A percentile compares a stretch with the other conserved stretches of the same genome.
These are phyloP conservation scores for Rhizopus sp. DNA, from an alignment of 371 early-diverging fungal genomes.

Conservation along the genomic window DNA sequence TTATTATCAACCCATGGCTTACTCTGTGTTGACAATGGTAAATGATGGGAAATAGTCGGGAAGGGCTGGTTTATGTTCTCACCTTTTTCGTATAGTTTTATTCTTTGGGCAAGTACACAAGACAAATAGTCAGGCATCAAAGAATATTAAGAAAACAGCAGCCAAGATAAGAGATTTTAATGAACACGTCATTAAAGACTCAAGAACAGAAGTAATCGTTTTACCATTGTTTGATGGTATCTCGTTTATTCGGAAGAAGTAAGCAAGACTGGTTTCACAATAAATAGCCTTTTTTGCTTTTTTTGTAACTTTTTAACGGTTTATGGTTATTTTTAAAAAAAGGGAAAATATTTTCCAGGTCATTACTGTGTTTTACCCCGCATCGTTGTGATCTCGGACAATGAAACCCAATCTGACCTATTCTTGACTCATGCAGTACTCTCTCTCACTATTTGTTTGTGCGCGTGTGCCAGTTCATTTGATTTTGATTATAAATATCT, in stretches of 20 bases:
- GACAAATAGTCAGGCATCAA: constrained; percentile 12
- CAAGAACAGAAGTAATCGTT: constrained; percentile 59
- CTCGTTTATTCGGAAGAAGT: constrained; percentile 51
- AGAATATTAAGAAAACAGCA: constrained; percentile 42
- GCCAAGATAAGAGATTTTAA: constrained; percentile 62
- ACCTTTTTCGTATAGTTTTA: constrained; percentile 24
- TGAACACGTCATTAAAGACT: constrained; percentile 61
- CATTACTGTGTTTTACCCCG: too few relatives aligned
- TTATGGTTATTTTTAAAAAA: too few relatives aligned
- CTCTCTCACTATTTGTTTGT: too few relatives aligned
- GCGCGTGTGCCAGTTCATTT: too few relatives aligned
- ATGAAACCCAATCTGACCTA: too few relatives aligned
- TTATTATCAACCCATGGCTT: constrained; percentile 53
- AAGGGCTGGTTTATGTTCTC: background rate
- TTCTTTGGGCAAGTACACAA: constrained; percentile 44
- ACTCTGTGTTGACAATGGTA: constrained; percentile 63
- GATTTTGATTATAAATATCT: too few relatives aligned
- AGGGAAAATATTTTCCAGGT: too few relatives aligned
- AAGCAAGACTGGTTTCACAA: too few relatives aligned
- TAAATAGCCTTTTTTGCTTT: too few relatives aligned
- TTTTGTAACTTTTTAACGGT: too few relatives aligned
- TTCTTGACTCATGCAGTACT: too few relatives aligned
- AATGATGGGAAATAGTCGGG: background rate
- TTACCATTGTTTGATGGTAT: constrained; percentile 72
- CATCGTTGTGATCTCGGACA: too few relatives aligned